phyloP scores from a whole-genome alignment of 208 protist species.

The Zelonia costaricensis region DNA sequence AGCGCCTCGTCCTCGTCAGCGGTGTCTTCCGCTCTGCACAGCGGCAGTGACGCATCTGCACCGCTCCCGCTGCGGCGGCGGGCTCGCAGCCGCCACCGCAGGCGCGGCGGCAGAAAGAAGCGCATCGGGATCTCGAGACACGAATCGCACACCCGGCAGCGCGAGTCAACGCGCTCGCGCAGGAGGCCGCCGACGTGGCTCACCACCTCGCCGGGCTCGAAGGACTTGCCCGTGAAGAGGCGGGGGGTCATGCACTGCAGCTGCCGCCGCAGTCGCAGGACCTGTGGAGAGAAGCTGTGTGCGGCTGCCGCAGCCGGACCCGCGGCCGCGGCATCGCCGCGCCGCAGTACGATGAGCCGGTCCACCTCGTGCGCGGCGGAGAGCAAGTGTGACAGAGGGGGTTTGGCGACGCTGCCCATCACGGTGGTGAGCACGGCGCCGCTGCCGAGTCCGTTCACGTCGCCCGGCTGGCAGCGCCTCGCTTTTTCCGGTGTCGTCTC shows the following conservation, averaged over 20 bases:
- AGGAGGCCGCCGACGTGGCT: slow-evolving; percentile 76
- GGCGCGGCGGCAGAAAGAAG: slow-evolving; percentile 47
- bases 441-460: no score
- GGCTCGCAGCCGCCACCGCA: slow-evolving; percentile 31
- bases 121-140: slow-evolving; percentile 70
- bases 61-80: not conserved
- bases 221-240: slow-evolving; percentile 72
- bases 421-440: not conserved
- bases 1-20: not conserved
- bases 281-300: slow-evolving; percentile 19
- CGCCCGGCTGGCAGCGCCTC: no score
- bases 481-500: no score
- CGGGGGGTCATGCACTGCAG: slow-evolving; percentile 55
- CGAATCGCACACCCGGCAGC: slow-evolving; percentile 58
- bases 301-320: no score
- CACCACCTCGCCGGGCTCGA: slow-evolving; percentile 72
- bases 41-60: no score
- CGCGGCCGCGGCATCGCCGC: not conserved
- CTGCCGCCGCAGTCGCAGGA: slow-evolving; percentile 19
- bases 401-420: no score
- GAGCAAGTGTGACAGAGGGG: slow-evolving; percentile 18
- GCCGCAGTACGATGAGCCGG: slow-evolving; percentile 28
- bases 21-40: not conserved
- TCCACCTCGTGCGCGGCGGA: slow-evolving; percentile 29
- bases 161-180: slow-evolving; percentile 27